Base-by-base conservation (phyloP, 352 stramenopile species). In the Peronospora farinosa region DNA sequence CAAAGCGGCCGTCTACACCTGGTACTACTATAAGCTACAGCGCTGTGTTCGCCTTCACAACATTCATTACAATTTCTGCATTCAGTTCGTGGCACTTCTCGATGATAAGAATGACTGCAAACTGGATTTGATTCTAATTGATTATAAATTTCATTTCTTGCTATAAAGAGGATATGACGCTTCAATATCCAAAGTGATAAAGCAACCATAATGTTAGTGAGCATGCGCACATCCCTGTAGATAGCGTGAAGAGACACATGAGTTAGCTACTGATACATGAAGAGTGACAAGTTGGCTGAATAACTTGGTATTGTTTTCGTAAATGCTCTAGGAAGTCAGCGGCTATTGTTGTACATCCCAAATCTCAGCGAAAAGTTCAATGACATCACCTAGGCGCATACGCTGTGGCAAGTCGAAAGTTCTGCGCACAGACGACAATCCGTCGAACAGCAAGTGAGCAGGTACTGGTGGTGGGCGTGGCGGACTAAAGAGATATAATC, bases 41-140 rank as follows among this genome's bases (percentile, higher is more conserved):
- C 15, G 93, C 93, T 16, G 86, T 97, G 60, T 98, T 88, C 37
- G 98, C 89, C 56, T 98, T 97, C 28, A 91, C 87, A 17, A 89
- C 91, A 61, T 97, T 98, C 71, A 96, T 97, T 45, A 97, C 90
- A 49, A 97, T 97, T 69, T 98, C 92, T 12, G 81, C 84, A 59
- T 97, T 97, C 12, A 98, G 61, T 54, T 98, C 93, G 16, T 86
- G 79, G 54, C 90, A 97, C 57, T 98, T 98, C 56, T 97, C 96
- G 41, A 97, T 93, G 21, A 98, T 23, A 23, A n/a, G n/a, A n/a
- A n/a, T n/a, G n/a, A n/a, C n/a, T n/a, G n/a, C n/a, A n/a, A n/a
- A n/a, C n/a, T n/a, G n/a, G n/a, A n/a, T n/a, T n/a, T n/a, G n/a
- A n/a, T n/a, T n/a, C n/a, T n/a, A n/a, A n/a, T n/a, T n/a, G n/a